These are phyloP conservation scores for Lithospermum erythrorhizon DNA, from an alignment of 257 asterid species.

Conservation along the genomic window DNA sequence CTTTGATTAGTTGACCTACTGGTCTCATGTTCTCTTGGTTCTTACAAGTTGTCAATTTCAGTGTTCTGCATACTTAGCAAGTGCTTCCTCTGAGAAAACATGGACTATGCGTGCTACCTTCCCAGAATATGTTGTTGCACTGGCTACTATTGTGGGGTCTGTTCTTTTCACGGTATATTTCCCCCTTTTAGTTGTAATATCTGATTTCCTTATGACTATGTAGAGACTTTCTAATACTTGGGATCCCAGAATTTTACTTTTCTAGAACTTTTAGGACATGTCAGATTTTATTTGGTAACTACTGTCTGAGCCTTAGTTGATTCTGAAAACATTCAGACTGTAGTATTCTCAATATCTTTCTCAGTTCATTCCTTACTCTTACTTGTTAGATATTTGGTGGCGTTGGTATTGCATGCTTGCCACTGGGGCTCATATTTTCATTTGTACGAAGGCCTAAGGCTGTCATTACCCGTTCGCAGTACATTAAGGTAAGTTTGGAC, in stretches of 20 bases:
- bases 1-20: background rate
- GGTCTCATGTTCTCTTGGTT: background rate
- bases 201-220: background rate
- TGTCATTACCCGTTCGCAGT: slow-evolving; percentile 96
- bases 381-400: slow-evolving; percentile 90
- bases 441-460: slow-evolving; percentile 98
- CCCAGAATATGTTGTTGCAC: slow-evolving; percentile 97
- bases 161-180: slow-evolving; percentile 76
- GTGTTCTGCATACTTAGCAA: slow-evolving; percentile 82
- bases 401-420: slow-evolving; percentile 95
- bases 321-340: background rate
- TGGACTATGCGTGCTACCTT: slow-evolving; percentile 92
- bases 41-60: slow-evolving; percentile 16
- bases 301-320: background rate
- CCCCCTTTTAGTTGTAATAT: background rate
- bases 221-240: background rate
- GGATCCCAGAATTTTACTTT: background rate
- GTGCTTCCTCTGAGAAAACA: slow-evolving; percentile 77
- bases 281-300: too few species aligned
- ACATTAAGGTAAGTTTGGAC: slow-evolving; percentile 61
- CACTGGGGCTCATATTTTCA: slow-evolving; percentile 87
- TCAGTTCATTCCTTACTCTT: slow-evolving; percentile 12
- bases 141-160: slow-evolving; percentile 92
- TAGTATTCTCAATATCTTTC: slow-evolving; percentile 9
- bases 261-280: too few species aligned